Percentiles rank a stretch among this genome's conserved stretches.
Conservation (phyloP, 225 moss, liverwort and hornwort species). For the Bryum argenteum region DNA sequence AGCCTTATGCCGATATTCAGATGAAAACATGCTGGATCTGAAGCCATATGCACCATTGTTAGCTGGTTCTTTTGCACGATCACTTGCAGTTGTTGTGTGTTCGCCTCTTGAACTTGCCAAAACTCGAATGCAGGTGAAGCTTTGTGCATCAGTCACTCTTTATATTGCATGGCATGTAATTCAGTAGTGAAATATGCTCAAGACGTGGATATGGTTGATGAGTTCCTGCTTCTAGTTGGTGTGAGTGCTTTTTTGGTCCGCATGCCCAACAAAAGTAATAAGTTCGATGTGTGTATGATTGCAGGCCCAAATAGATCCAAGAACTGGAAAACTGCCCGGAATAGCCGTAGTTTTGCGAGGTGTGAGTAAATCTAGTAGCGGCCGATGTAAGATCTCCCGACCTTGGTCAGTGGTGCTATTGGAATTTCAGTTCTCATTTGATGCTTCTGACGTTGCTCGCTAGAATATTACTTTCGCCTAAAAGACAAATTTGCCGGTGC, state of each 20-base stretch:
- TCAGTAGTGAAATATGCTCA: neutral
- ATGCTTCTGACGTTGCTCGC: neutral
- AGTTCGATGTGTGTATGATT: slow-evolving; percentile 7
- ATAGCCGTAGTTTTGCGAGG: slow-evolving; percentile 60
- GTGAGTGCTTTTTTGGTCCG: too few species aligned
- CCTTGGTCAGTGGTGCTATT: neutral
- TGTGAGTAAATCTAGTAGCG: slow-evolving; percentile 36
- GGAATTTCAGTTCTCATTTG: neutral
- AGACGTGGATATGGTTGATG: neutral
- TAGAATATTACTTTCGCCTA: neutral
- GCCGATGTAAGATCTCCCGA: slow-evolving; percentile 35
- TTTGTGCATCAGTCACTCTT: neutral
- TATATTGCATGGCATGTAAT: neutral
- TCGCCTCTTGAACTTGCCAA: slow-evolving; percentile 88
- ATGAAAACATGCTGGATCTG: slow-evolving; percentile 39
- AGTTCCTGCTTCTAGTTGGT: neutral
- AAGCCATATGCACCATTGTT: slow-evolving; percentile 69
- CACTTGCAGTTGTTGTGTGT: slow-evolving; percentile 78
- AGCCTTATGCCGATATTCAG: slow-evolving; percentile 49
- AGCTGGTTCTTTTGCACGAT: slow-evolving; percentile 79
- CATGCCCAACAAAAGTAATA: too few species aligned
- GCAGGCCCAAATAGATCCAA: slow-evolving; percentile 61
- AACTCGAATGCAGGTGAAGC: slow-evolving; percentile 81
- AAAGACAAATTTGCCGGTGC: slow-evolving; percentile 12
- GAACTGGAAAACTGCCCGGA: slow-evolving; percentile 66